These are phyloP conservation scores for Sordariomycetes sp. DNA, from an alignment of 2,329 filamentous ascomycete species.

Conservation along the genomic window DNA sequence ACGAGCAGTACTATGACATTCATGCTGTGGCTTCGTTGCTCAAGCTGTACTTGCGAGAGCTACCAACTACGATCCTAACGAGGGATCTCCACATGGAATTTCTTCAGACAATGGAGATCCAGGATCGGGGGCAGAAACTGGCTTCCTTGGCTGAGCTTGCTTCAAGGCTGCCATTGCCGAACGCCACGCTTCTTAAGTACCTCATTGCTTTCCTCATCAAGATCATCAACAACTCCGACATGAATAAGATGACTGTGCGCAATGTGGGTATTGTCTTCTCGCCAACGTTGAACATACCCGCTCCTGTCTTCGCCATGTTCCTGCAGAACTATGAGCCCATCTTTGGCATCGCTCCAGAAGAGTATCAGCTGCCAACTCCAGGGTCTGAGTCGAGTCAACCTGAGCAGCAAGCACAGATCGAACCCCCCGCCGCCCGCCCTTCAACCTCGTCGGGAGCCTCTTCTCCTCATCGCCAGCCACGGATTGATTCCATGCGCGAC, in stretches of 20 bases:
- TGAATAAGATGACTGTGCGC: conserved; percentile 97
- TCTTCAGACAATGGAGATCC: conserved; percentile 71
- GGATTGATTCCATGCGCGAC: conserved; percentile 18
- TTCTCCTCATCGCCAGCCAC: conserved; percentile 42
- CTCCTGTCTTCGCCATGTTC: conserved; percentile 88
- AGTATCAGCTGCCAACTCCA: conserved; percentile 43
- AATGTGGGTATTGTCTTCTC: conserved; percentile 98
- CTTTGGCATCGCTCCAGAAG: conserved; percentile 63
- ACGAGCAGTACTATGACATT: conserved; percentile 85
- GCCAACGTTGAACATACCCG: conserved; percentile 91
- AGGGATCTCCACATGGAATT: conserved; percentile 87
- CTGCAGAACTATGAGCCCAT: conserved; percentile 83
- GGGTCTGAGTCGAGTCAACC: conserved; percentile 11
- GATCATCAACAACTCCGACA: conserved; percentile 80
- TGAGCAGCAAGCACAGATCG: conserved; percentile 19
- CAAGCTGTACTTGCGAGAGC: conserved; percentile 87
- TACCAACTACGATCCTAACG: conserved; percentile 86
- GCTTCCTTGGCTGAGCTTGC: conserved; percentile 68
- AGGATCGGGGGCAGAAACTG: conserved; percentile 68
- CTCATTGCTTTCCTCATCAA: conserved; percentile 82
- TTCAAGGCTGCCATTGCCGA: conserved; percentile 68
- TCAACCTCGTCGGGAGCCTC: conserved; percentile 39
- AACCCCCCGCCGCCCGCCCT: conserved; percentile 31
- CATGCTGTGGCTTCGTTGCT: conserved; percentile 91
- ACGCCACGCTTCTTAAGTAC: conserved; percentile 73